Conservation (phyloP, 495 filamentous ascomycete genomes). For the Penicillium nucicola region DNA sequence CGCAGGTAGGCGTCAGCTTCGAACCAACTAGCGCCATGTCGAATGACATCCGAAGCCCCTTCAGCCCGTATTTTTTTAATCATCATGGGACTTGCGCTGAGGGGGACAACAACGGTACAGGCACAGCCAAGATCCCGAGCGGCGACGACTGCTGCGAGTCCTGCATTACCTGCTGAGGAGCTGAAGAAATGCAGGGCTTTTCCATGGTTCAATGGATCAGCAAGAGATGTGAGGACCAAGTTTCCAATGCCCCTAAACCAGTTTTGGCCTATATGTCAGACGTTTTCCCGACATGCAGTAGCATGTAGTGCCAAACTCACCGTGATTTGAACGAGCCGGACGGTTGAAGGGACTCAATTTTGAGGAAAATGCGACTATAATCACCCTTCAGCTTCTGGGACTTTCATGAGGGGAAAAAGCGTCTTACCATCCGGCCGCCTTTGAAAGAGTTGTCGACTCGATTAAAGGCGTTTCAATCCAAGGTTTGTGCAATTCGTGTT, state of each 20-base stretch:
- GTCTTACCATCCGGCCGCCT: conserved; percentile 65
- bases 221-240: conserved; percentile 56
- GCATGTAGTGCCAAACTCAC: conserved; percentile 24
- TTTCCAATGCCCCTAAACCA: conserved; percentile 67
- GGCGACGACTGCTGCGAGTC: conserved; percentile 82
- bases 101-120: conserved; percentile 76
- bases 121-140: conserved; percentile 57
- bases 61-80: conserved; percentile 62
- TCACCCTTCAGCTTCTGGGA: neutral
- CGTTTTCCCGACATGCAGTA: neutral
- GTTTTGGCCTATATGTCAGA: conserved; percentile 2
- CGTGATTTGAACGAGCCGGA: conserved; percentile 92
- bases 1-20: conserved; percentile 74
- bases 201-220: conserved; percentile 27
- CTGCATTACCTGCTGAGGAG: conserved; percentile 85
- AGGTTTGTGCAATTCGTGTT: conserved; percentile 33
- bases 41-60: conserved; percentile 66
- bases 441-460: conserved; percentile 62
- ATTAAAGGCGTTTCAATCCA: conserved; percentile 73
- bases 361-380: conserved; percentile 73
- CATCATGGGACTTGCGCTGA: conserved; percentile 63
- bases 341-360: conserved; percentile 87
- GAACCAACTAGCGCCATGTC: conserved; percentile 68
- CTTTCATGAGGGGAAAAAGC: neutral
- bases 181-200: conserved; percentile 71